phyloP scores from a whole-genome alignment of 176 grass and related monocot genomes.

The Dactylis glomerata region DNA sequence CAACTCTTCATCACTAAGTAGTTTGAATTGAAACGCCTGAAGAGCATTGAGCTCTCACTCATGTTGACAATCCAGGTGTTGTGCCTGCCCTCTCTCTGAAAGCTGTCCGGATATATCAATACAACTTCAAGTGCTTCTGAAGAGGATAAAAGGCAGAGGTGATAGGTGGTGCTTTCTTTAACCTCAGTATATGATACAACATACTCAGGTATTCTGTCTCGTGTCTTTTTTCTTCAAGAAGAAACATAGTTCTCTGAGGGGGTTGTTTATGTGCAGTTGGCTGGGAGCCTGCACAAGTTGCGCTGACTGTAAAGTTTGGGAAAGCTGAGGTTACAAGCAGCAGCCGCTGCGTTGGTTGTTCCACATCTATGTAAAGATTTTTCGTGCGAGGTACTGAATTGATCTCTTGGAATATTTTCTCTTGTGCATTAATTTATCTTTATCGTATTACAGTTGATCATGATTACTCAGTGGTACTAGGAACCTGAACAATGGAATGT shows the following conservation, averaged over 20 bases:
- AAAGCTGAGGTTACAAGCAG: neutral
- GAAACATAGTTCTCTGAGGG: neutral
- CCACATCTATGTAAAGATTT: neutral
- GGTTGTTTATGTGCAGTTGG: neutral
- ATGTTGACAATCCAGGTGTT: neutral
- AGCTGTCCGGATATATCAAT: neutral
- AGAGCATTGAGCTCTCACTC: neutral
- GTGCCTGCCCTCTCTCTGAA: neutral
- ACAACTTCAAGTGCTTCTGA: neutral
- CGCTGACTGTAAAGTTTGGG: neutral
- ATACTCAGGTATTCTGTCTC: neutral
- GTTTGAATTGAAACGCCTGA: neutral
- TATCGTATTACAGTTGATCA: neutral
- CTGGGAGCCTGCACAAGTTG: neutral
- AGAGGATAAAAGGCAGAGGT: neutral
- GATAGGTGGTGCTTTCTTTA: neutral
- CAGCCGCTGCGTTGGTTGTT: neutral
- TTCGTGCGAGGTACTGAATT: neutral
- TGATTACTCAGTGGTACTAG: neutral
- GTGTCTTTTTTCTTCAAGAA: neutral
- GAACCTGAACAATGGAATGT: neutral
- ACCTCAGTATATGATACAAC: neutral
- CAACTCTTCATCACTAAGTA: neutral
- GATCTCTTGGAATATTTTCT: neutral
- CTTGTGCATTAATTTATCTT: neutral